These are phyloP conservation scores for Xerocomus minutiporus DNA, from an alignment of 1,284 basidiomycete species.

Conservation along the genomic window DNA sequence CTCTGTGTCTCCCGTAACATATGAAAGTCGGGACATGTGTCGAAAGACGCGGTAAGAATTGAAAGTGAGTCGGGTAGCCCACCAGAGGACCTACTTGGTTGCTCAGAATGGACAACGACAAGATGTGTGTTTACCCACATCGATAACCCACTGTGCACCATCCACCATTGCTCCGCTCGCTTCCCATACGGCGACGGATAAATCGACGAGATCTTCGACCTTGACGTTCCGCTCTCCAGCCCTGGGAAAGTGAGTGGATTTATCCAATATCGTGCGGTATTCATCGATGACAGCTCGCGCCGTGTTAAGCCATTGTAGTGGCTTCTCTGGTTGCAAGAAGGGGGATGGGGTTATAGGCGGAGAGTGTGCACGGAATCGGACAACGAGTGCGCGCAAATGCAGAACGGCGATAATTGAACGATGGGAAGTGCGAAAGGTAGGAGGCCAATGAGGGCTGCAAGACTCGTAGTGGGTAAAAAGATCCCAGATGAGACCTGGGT, in stretches of 20 bases:
- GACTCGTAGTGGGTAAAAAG: constrained; percentile 61
- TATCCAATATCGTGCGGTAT: constrained; percentile 61
- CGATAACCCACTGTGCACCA: constrained; percentile 67
- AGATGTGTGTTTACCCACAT: constrained; percentile 44
- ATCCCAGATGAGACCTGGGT: constrained; percentile 46
- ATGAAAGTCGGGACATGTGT: constrained; percentile 73
- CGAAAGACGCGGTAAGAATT: constrained; percentile 82
- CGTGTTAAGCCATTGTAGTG: constrained; percentile 58
- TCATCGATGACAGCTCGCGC: constrained; percentile 64
- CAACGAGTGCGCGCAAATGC: constrained; percentile 67
- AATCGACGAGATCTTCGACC: constrained; percentile 82
- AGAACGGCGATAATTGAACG: constrained; percentile 65
- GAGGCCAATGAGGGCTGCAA: constrained; percentile 67
- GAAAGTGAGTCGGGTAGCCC: constrained; percentile 88
- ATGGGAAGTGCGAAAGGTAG: constrained; percentile 68
- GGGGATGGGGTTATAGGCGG: constrained; percentile 12
- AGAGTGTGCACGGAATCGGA: constrained; percentile 39
- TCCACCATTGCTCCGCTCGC: constrained; percentile 56
- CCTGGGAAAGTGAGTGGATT: constrained; percentile 73
- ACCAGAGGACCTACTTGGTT: constrained; percentile 69
- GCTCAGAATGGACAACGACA: not conserved
- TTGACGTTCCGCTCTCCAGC: constrained; percentile 78
- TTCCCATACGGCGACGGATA: constrained; percentile 81
- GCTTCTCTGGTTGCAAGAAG: constrained; percentile 26
- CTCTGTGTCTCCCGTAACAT: constrained; percentile 56